Percentiles rank a stretch among this genome's conserved stretches.
Evolutionary conservation across 2,329 filamentous ascomycete species (phyloP).

Genomic region (Aspergillus candidus): DNA sequence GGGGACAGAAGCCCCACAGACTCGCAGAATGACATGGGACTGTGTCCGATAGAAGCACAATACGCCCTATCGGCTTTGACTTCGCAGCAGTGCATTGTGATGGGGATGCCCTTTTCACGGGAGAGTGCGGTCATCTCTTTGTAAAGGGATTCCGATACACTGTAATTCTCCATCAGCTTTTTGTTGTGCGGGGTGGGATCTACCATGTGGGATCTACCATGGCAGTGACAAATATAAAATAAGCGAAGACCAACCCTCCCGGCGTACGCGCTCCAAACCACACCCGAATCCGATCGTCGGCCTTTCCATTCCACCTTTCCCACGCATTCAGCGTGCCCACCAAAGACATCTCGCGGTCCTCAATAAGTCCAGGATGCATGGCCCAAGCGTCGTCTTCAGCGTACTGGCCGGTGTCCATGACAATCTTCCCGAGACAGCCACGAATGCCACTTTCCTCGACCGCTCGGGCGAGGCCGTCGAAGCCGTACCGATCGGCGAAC

Average conservation of each 20-base stretch:
- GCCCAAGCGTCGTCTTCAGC: constrained; percentile 38
- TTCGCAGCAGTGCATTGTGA: constrained; percentile 47
- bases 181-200: no score
- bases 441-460: constrained; percentile 43
- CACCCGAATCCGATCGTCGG: constrained; percentile 40
- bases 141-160: constrained; percentile 17
- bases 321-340: constrained; percentile 36
- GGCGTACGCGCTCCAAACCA: constrained; percentile 47
- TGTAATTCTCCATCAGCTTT: neutral
- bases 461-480: constrained; percentile 40
- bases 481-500: constrained; percentile 44
- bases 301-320: constrained; percentile 32
- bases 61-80: constrained; percentile 7
- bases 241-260: constrained; percentile 31
- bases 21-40: constrained; percentile 41
- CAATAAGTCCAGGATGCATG: constrained; percentile 40
- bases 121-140: constrained; percentile 39
- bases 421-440: constrained; percentile 41
- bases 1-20: constrained; percentile 33
- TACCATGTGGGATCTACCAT: no score
- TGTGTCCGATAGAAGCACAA: constrained; percentile 31
- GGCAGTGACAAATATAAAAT: constrained; percentile 1
- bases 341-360: constrained; percentile 35
- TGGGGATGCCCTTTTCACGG: constrained; percentile 34
- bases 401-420: constrained; percentile 41